Percentiles rank a stretch among this genome's conserved stretches.
phyloP scores from a whole-genome alignment of 2,329 filamentous ascomycete genomes.

The Tolypocladium cylindrosporum region DNA sequence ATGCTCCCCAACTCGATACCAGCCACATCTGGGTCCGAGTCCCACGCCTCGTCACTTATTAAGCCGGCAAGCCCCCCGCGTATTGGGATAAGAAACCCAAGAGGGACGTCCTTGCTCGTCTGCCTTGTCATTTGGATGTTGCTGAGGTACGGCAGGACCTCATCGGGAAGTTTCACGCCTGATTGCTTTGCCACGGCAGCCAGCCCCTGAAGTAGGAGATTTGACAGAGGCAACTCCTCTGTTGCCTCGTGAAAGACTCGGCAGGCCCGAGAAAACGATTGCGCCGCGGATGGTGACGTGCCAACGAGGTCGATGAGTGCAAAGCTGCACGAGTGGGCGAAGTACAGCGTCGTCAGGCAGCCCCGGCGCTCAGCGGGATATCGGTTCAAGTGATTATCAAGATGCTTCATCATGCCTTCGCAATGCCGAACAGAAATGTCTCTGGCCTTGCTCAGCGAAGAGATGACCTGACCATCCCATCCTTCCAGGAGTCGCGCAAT shows the following conservation, averaged over 20 bases:
- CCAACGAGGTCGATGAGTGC: not conserved
- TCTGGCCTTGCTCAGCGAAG: not conserved
- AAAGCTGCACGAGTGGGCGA: not conserved
- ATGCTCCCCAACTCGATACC: too few relatives aligned
- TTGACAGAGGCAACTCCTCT: not conserved
- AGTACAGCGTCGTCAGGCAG: not conserved
- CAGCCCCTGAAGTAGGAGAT: not conserved
- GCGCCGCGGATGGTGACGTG: not conserved
- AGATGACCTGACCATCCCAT: not conserved
- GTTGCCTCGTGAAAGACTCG: not conserved
- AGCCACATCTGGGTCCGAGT: too few relatives aligned
- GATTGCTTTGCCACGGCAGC: not conserved
- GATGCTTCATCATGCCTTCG: not conserved
- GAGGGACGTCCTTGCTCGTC: not conserved
- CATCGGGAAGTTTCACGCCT: not conserved
- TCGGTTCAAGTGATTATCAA: not conserved
- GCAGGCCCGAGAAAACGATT: not conserved
- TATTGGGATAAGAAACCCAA: not conserved
- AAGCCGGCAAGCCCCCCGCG: not conserved
- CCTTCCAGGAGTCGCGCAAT: not conserved
- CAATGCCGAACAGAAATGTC: not conserved
- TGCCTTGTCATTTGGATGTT: not conserved
- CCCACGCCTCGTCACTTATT: too few relatives aligned
- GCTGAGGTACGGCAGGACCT: not conserved
- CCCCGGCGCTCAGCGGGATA: not conserved